Base-by-base conservation (phyloP, 768 basidiomycete species). In the Lentinula raphanica region DNA sequence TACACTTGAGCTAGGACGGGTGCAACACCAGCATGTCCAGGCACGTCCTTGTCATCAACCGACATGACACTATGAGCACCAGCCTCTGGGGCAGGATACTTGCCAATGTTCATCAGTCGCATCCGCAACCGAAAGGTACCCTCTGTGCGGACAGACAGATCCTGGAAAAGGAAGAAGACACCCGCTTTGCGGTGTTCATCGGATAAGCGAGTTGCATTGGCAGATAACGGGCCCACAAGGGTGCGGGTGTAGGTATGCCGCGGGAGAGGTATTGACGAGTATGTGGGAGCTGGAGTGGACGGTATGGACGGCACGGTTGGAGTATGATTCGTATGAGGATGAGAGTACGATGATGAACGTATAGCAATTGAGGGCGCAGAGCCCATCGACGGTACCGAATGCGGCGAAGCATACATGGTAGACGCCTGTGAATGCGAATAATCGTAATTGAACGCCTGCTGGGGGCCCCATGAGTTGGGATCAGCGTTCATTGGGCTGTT, bases 131-230 rank as follows among this genome's bases (percentile, higher is more conserved):
- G 84, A 76, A 94, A 98, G 27, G 79, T 84, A 21, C 94, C 92
- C 82, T 98, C 95, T 19, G 92, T 95, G 58, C 95, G 83, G 49
- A 98, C 90, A 46, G 92, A 94, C 54, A 98, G 74, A 73, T 97
- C 95, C 69, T 94, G 93, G 74, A 95, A 93, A 60, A 97, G 85
- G 76, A 97, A 98, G 72, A 93, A 98, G 61, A 97, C 88, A 6
- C 94, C 95, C 51, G 83, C 80, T 61, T 87, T 85, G 60, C 89
- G 87, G 70, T 94, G 85, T 67, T 93, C 90, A 68, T 96, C 94
- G 58, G 84, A 74, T 51, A 97, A 78, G 50, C 88, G 84, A 69
- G 88, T 89, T 15, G 92, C 94, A 68, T 92, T 91, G 29, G 92
- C 85, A 17, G 88, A 88, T 15, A 96, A 79, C 1, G 93, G 90